A percentile compares a stretch with the other conserved stretches of the same genome.
Conservation (phyloP, 2,329 filamentous ascomycete genomes). For the Teratosphaeria destructans region DNA sequence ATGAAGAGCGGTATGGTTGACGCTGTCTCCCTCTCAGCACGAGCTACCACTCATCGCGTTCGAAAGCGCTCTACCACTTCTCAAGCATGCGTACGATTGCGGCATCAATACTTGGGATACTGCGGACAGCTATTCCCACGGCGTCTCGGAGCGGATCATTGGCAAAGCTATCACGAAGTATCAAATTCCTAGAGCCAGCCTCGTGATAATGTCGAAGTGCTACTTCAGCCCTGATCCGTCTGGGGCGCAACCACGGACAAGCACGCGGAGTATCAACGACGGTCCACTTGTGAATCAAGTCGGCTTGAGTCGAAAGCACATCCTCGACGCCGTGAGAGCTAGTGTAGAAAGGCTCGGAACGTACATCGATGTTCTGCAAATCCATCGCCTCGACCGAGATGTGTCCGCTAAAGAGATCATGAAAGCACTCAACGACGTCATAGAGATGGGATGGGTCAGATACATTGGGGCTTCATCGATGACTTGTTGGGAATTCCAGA, state of each 20-base stretch:
- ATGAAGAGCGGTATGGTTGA: constrained; percentile 8
- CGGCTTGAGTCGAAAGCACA: constrained; percentile 53
- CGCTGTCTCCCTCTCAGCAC: too few species aligned
- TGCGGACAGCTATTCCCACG: constrained; percentile 53
- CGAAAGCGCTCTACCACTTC: constrained; percentile 38
- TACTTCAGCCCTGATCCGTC: constrained; percentile 28
- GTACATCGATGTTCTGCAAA: constrained; percentile 54
- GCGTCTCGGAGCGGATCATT: constrained; percentile 54
- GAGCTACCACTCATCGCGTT: too few species aligned
- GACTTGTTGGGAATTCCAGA: constrained; percentile 45
- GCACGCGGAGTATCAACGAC: constrained; percentile 30
- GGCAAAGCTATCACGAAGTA: constrained; percentile 56
- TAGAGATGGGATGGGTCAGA: constrained; percentile 45
- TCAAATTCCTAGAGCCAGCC: constrained; percentile 52
- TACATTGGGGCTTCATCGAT: constrained; percentile 45
- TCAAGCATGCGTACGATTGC: constrained; percentile 53
- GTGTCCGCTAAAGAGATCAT: constrained; percentile 51
- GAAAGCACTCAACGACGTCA: constrained; percentile 45
- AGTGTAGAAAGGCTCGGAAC: constrained; percentile 46
- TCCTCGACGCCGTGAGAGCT: constrained; percentile 54
- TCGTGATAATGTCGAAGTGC: constrained; percentile 58
- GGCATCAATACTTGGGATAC: constrained; percentile 54
- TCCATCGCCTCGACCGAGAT: constrained; percentile 48
- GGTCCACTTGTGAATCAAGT: constrained; percentile 36
- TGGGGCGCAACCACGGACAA: constrained; percentile 27